Base-by-base conservation (phyloP, 495 filamentous ascomycete genomes). In the Lasiosphaeria hispida region DNA sequence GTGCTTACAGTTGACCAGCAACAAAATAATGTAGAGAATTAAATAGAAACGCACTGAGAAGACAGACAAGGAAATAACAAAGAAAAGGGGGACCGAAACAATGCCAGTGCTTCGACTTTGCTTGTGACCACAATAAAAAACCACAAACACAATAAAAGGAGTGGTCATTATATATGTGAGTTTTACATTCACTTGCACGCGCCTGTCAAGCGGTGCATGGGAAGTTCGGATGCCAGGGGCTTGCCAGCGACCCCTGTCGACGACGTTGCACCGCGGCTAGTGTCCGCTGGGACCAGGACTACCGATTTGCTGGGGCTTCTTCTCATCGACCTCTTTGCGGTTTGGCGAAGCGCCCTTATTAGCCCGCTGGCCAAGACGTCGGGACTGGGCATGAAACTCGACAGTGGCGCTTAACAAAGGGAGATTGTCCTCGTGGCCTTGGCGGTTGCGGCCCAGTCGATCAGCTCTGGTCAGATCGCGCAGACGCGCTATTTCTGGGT, bases 271-370 rank as follows among this genome's bases (percentile, higher is more conserved):
- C 47, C 23, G 23, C 23, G 23, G 23, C 2, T 2, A 5, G 23
- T 30, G 23, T 5, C 23, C 23, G 23, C 23, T 5, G 15, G 43
- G 19, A n/a, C 50, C 15, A 13, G 37, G 52, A 10, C 30, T 40
- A 59, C 33, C 57, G 57, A 59, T 59, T 59, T 59, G 57, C 48
- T 59, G 50, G 13, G 17, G 57, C 41, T 30, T 43, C 33, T 53
- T 30, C 23, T 30, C 23, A 30, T 30, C 23, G 23, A 5, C 23
- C 36, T 35, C 11, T 5, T 8, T 13, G 8, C n/a, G 49, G 48
- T 59, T 59, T 59, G 57, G 41, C 15, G 19, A 59, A 23, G 41
- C 57, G 57, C 57, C 41, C 14, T 36, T 36, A 18, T 23, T 33
- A 30, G 23, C 23, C 23, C 23, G 2, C 23, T 30, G 23, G 23